These are phyloP conservation scores for Gloeostereum incarnatum DNA, from an alignment of 768 basidiomycete species.

Conservation along the genomic window DNA sequence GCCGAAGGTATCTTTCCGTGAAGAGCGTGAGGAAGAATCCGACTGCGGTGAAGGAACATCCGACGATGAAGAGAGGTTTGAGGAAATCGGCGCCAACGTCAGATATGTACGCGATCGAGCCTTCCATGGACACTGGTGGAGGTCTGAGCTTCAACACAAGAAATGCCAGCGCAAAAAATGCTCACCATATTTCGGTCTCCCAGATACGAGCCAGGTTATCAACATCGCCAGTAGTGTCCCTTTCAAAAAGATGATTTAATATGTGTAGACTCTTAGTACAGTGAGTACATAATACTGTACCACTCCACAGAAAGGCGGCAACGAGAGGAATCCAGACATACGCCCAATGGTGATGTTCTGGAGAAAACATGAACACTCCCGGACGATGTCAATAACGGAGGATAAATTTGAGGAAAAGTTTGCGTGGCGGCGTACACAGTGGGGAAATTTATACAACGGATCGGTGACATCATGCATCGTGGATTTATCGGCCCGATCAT, in stretches of 20 bases:
- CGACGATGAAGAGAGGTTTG: conserved; percentile 68
- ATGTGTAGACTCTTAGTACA: background rate
- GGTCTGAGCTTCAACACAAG: conserved; percentile 10
- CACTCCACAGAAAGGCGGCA: conserved; percentile 57
- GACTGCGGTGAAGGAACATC: conserved; percentile 52
- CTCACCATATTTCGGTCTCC: conserved; percentile 40
- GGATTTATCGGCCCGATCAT: no score
- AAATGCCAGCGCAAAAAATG: background rate
- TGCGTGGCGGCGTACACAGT: no score
- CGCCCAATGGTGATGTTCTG: conserved; percentile 35
- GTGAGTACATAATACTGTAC: conserved; percentile 36
- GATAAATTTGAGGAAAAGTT: background rate
- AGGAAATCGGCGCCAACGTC: conserved; percentile 67
- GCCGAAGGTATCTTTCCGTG: conserved; percentile 55
- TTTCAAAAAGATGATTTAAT: conserved; percentile 17
- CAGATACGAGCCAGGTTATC: conserved; percentile 62
- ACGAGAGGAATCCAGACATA: conserved; percentile 60
- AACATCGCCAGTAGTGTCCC: conserved; percentile 65
- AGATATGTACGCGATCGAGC: conserved; percentile 63
- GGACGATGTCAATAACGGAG: conserved; percentile 1
- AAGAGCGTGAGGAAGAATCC: conserved; percentile 52
- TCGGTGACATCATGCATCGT: no score
- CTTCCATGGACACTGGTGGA: conserved; percentile 39
- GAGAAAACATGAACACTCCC: conserved; percentile 13
- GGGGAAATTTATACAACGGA: no score